Evolutionary conservation across 148 eudicot genomes (phyloP), one percentile per base, ranked within the genome.

Genomic region (Dysphania ambrosioides): DNA sequence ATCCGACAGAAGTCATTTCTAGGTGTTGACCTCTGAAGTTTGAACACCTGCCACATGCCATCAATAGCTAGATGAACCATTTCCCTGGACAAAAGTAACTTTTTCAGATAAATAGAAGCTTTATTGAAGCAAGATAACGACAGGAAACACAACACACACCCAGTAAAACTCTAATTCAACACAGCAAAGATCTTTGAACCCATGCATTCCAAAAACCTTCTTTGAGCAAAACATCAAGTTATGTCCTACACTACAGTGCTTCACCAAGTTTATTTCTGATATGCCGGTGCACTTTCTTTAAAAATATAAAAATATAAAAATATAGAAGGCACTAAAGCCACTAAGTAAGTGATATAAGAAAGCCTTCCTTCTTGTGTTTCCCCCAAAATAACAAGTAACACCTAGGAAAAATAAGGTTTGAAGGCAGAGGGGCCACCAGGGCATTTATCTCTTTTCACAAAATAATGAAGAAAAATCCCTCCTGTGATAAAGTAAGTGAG

Each of bases 31-130:
- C 90, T 84, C 81, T 95, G 96, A 81, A 95, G 99, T 86, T 95
- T 95, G 79, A 95, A 92, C 72, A 95, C 88, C 85, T 95, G 94
- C 99, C 97, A 92, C 93, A 95, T 92, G 79, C 97, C 99, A 88
- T 95, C 97, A 51, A 95, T 90, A 76, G 99, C 99, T 75, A 95
- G 86, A 86, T 95, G 99, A 81, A 95, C 96, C 99, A 95, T 92
- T 86, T 90, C 97, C 94, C 99, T 95, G 91, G 62, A 79, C 47
- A 72, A 66, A 73, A 55, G 56, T 32, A 65, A 77, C 66, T 27
- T 60, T 58, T 40, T 75, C 26, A 75, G 71, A 63, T 64, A 15
- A 51, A 64, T 41, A 70, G 15, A 73, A 36, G n/a, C 32, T 12
- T 24, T 23, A 40, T 69, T 38, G 34, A 53, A 70, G 38, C 6